Conservation (phyloP, 257 asterid genomes). For the Thymus quinquecostatus region DNA sequence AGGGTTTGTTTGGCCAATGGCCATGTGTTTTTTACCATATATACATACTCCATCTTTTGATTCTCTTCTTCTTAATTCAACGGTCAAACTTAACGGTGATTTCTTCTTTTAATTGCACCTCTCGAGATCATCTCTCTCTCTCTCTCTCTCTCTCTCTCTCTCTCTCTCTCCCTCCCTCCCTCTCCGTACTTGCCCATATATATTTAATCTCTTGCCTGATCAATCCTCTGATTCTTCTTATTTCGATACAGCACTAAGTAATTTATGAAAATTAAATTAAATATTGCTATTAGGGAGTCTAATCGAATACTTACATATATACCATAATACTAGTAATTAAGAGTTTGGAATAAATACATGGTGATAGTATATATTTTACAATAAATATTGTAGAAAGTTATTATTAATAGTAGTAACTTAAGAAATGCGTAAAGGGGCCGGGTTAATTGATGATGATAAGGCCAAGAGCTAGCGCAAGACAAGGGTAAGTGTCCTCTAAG, state of each 20-base stretch:
- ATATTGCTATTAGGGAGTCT: no score
- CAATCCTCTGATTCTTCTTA: no score
- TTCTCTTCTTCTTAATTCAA: constrained; percentile 49
- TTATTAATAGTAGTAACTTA: background rate
- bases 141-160: background rate
- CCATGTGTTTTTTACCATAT: constrained; percentile 45
- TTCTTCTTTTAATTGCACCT: constrained; percentile 37
- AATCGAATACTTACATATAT: no score
- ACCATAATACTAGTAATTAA: no score
- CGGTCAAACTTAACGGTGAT: constrained; percentile 62
- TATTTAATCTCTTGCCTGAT: no score
- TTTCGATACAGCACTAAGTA: no score
- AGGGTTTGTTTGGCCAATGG: constrained; percentile 20
- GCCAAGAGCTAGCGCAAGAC: constrained; percentile 45
- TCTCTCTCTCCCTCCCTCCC: background rate
- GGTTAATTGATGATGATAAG: constrained; percentile 5
- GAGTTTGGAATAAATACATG: no score
- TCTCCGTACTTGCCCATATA: background rate
- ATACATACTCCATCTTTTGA: constrained; percentile 50
- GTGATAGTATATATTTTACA: no score
- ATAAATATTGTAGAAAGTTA: no score
- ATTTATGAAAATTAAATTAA: no score
- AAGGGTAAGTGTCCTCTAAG: constrained; percentile 56
- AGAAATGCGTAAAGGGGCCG: background rate
- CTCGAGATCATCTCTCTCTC: constrained; percentile 44